Base-by-base conservation (phyloP, 495 filamentous ascomycete genomes). In the Tuber calosporum region DNA sequence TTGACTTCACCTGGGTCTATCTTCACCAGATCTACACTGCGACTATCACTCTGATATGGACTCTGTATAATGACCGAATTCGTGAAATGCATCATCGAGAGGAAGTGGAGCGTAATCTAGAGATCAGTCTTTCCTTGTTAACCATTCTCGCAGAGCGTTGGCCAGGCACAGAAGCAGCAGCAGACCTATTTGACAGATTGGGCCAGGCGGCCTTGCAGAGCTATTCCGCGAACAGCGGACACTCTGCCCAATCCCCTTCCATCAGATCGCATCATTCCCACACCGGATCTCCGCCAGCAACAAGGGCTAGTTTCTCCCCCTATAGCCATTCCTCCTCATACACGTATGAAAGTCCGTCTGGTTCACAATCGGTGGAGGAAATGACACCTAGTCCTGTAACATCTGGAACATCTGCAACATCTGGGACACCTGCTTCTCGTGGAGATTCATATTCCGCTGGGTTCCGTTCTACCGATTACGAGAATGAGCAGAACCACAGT, bases 1-100 rank as follows among this genome's bases (percentile, higher is more conserved):
- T 94, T 34, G 94, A 97, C 79, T 84, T 97, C 71, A 96, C 93
- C 4, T 98, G 94, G 93, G 89, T 96, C 48, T 97, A 96, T 80
- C 87, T 94, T 11, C 87, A 96, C 73, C 87, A 90, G 48, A 85
- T 97, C 34, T 97, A 96, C 83, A 92, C 93, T 87, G 88, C 90
- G 22, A 85, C 97, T 58, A 94, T 95, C 79, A 93, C 91, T 36
- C 86, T 96, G 43, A 87, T 98, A 3, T 98, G 94, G 94, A 86
- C 90, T 11, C 86, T 96, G 36, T 94, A 92, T 4, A 96, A 94
- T 79, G 87, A 90, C 19, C 92, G 94, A 72, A 88, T 97, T 67
- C 91, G 94, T 36, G 85, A 84, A 67, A 83, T 87, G 38, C 89
- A 96, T 82, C 79, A 84, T 20, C 87, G 87, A 37, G 89, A 91